A percentile compares a stretch with the other conserved stretches of the same genome.
phyloP scores from a whole-genome alignment of 2,329 filamentous ascomycete species.

The Coniochaeta prunicola region DNA sequence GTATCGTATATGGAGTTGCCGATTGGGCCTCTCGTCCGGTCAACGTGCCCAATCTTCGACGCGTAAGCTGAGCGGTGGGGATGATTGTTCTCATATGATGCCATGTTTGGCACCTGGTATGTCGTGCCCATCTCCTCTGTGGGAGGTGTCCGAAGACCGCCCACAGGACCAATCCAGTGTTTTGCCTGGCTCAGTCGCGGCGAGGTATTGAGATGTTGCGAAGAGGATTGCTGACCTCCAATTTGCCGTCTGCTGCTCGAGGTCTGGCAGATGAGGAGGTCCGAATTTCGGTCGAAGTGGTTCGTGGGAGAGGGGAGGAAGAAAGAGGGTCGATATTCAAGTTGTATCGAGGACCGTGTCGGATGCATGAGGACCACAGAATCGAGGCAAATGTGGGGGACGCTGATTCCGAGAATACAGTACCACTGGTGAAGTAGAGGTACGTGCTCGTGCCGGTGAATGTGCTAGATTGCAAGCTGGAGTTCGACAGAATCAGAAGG shows the following conservation, averaged over 20 bases:
- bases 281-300: neutral
- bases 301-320: neutral
- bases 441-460: neutral
- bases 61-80: slow-evolving; percentile 5
- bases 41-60: slow-evolving; percentile 7
- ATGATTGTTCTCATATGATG: slow-evolving; percentile 17
- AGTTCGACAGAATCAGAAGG: neutral
- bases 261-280: neutral
- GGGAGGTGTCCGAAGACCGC: slow-evolving; percentile 20
- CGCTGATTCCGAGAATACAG: neutral
- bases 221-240: neutral
- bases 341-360: neutral
- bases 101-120: slow-evolving; percentile 21
- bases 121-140: slow-evolving; percentile 23
- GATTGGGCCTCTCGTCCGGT: slow-evolving; percentile 11
- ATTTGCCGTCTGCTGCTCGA: neutral
- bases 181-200: neutral
- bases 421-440: neutral
- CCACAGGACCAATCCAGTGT: neutral
- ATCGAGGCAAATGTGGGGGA: neutral
- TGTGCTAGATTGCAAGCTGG: neutral
- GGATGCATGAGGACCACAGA: neutral
- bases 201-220: neutral
- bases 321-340: neutral
- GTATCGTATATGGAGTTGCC: slow-evolving; percentile 9